Conservation (phyloP, 2,329 filamentous ascomycete species). For the Hysterium pulicare region DNA sequence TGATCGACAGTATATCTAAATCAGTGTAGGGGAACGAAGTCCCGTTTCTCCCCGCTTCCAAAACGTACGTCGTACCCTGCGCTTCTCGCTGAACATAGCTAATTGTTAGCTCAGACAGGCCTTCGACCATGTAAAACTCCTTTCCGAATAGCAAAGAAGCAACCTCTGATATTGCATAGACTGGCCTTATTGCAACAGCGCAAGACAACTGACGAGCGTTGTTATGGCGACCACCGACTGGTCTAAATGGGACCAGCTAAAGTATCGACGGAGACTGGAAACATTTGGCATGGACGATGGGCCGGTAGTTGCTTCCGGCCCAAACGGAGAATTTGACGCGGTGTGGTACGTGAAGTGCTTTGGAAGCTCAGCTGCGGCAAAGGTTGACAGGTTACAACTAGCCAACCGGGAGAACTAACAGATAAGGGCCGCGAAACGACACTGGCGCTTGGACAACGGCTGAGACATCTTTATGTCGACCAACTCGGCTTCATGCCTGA, state of each 20-base stretch:
- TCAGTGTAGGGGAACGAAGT: conserved; percentile 63
- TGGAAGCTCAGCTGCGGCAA: too few relatives aligned
- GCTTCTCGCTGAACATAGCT: not conserved
- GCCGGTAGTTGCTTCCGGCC: conserved; percentile 67
- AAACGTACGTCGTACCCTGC: conserved; percentile 54
- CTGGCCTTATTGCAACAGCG: conserved; percentile 89
- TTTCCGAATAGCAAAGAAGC: conserved; percentile 5
- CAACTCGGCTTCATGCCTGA: conserved; percentile 49
- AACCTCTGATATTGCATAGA: conserved; percentile 46
- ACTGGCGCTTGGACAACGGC: conserved; percentile 45
- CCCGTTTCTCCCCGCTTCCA: conserved; percentile 86
- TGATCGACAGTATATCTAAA: conserved; percentile 4
- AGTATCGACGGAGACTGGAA: conserved; percentile 72
- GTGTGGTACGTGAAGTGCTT: conserved; percentile 69
- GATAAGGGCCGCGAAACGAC: conserved; percentile 50
- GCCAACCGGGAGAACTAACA: conserved; percentile 49
- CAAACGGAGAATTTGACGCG: conserved; percentile 67
- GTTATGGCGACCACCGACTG: conserved; percentile 54
- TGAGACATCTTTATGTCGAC: conserved; percentile 49
- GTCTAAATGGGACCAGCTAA: conserved; percentile 55
- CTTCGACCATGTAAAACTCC: conserved; percentile 26
- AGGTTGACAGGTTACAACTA: conserved; percentile 10
- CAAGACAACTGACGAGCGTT: conserved; percentile 65
- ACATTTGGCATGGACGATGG: conserved; percentile 65
- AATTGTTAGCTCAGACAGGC: conserved; percentile 21